Evolutionary conservation across 495 filamentous ascomycete species (phyloP).

Genomic region (Daldinia concentrica): DNA sequence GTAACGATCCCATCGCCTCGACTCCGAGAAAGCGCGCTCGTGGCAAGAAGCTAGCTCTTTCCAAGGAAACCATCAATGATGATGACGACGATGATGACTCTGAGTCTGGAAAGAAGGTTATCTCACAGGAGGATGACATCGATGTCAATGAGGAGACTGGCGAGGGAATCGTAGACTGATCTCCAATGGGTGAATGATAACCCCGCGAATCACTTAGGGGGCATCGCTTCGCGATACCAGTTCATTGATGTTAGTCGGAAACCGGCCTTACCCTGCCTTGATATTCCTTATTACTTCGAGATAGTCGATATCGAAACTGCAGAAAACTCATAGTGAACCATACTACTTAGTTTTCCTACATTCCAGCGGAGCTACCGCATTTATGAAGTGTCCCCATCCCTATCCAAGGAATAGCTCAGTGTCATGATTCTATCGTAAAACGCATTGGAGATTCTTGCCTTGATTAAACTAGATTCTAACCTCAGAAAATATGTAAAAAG

Average conservation of each 20-base stretch:
- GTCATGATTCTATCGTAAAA: too few relatives aligned
- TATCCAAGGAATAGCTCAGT: too few relatives aligned
- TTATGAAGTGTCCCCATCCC: neutral
- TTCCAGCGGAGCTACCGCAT: neutral
- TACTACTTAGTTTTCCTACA: neutral
- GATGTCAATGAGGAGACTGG: neutral
- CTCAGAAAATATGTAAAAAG: too few relatives aligned
- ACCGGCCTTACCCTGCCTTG: neutral
- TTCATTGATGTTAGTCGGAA: neutral
- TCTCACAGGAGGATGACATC: neutral
- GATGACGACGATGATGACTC: slow-evolving; percentile 17
- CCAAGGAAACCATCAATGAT: slow-evolving; percentile 9
- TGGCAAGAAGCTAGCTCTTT: slow-evolving; percentile 21
- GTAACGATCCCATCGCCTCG: neutral
- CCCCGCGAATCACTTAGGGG: neutral
- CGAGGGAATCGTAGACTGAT: neutral
- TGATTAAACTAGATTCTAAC: too few relatives aligned
- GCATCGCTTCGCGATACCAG: neutral
- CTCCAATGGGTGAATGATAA: neutral
- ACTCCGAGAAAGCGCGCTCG: slow-evolving; percentile 28
- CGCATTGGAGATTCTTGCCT: too few relatives aligned
- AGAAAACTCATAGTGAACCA: neutral
- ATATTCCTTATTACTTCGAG: neutral
- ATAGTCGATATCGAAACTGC: neutral
- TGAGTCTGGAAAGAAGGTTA: slow-evolving; percentile 3